Evolutionary conservation across 2,329 filamentous ascomycete species (phyloP), one percentile per base, ranked within the genome.

Genomic region (Venturia carpophila): DNA sequence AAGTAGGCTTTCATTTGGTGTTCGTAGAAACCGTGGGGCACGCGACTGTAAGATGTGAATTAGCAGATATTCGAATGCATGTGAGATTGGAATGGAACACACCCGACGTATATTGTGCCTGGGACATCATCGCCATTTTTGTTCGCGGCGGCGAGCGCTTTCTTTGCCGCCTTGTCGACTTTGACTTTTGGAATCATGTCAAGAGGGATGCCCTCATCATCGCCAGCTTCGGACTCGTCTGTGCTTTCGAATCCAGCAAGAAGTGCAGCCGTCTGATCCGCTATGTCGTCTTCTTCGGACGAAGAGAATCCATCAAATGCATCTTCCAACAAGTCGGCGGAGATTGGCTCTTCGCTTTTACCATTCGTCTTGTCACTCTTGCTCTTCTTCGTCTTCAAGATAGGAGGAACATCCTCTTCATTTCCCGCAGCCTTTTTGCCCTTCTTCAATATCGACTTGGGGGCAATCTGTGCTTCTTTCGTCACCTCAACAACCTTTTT

Each of bases 1-100:
- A 97, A 96, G 81, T 97, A 99, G 69, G 87, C 86, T 71, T 86
- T 87, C 89, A 99, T 95, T 79, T 97, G 89, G 72, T 92, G 85
- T 79, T 99, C 94, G 82, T 93, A 97, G 85, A 99, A 99, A 78
- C 94, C 90, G 78, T 94, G 91, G 47, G 92, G 92, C 67, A 96
- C 88, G 69, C 92, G 91, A 65, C 83, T 84, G 68, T 49, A 62
- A 41, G n/a, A 43, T 39, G 13, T 49, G 24, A 41, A 62, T 65
- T 67, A 21, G 65, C 64, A 63, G 60, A 45, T 27, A 39, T 56
- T 41, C 27, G 47, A 61, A 47, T 27, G 15, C 47, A 7, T 15
- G 41, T 1, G 41, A 37, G 6, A 4, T 52, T 21, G 45, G 6
- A 43, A 47, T 17, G 27, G 49, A 60, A 73, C 80, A 70, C 73